Evolutionary conservation across 225 moss, liverwort and hornwort species (phyloP).

Genomic region (Polytrichum commune): DNA sequence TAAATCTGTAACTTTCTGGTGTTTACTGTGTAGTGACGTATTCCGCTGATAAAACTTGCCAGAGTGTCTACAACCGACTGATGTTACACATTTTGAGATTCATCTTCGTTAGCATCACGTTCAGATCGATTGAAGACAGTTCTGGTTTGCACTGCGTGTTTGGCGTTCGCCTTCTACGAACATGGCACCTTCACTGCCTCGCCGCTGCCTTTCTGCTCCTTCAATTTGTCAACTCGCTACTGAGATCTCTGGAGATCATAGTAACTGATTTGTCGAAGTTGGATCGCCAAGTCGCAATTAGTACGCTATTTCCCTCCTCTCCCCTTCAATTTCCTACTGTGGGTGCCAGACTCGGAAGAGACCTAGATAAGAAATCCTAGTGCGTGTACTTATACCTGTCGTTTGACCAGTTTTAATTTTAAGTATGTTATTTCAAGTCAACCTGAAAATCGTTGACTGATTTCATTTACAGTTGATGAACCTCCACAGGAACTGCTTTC

Average conservation of each 20-base stretch:
- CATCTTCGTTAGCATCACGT: conserved; percentile 1
- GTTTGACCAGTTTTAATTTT: no score
- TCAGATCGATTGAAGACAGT: conserved; percentile 9
- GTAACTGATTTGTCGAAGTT: conserved; percentile 10
- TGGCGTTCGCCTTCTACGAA: conserved; percentile 18
- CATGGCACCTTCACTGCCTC: conserved; percentile 30
- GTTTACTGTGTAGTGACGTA: conserved; percentile 21
- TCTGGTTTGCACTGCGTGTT: conserved; percentile 28
- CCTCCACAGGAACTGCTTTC: not conserved
- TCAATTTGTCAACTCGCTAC: conserved; percentile 14
- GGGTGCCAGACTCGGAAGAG: no score
- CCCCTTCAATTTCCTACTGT: no score
- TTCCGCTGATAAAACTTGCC: conserved; percentile 10
- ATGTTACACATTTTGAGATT: conserved; percentile 10
- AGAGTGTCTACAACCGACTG: conserved; percentile 5
- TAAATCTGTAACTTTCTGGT: not conserved
- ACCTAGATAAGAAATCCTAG: no score
- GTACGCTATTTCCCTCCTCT: no score
- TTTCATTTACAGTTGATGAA: conserved; percentile 1
- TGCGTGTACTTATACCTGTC: no score
- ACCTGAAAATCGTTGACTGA: no score
- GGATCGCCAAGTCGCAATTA: conserved; percentile 17
- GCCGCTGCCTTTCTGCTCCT: conserved; percentile 20
- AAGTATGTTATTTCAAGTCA: no score
- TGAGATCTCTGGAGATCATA: conserved; percentile 17